Percentiles rank a stretch among this genome's conserved stretches.
These are phyloP conservation scores for Aspergillus fumigatus DNA, from an alignment of 2,329 filamentous ascomycete genomes.

Conservation along the genomic window DNA sequence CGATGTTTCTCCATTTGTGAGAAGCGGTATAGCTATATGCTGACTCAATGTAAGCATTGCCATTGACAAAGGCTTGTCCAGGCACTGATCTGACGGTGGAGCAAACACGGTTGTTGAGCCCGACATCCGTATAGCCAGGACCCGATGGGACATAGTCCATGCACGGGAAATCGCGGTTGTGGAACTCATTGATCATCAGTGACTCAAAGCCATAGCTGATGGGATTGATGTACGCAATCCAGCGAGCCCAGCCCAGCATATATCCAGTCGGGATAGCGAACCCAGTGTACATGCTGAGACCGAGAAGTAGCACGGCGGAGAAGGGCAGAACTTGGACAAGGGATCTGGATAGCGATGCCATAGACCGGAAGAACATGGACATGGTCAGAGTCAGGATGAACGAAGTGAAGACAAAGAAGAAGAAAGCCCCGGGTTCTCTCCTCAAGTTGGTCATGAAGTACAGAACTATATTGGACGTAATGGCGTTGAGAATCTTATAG, in stretches of 20 bases:
- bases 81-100: constrained; percentile 53
- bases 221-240: constrained; percentile 75
- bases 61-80: constrained; percentile 52
- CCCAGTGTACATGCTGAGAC: constrained; percentile 42
- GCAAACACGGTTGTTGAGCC: constrained; percentile 46
- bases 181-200: constrained; percentile 79
- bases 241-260: constrained; percentile 73
- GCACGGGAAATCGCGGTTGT: constrained; percentile 55
- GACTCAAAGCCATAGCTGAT: constrained; percentile 74
- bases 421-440: constrained; percentile 69
- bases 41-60: constrained; percentile 52
- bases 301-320: constrained; percentile 42
- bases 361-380: constrained; percentile 77
- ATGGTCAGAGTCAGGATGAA: constrained; percentile 68
- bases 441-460: constrained; percentile 84
- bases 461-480: constrained; percentile 69
- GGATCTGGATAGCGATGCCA: constrained; percentile 67
- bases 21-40: constrained; percentile 53
- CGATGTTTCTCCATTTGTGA: constrained; percentile 64
- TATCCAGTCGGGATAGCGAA: constrained; percentile 42
- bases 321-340: constrained; percentile 51
- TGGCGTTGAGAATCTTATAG: constrained; percentile 66
- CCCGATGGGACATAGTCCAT: constrained; percentile 39
- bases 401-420: constrained; percentile 74
- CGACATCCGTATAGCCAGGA: constrained; percentile 33